These are phyloP conservation scores for Ustilago shanxiensis DNA, from an alignment of 1,284 basidiomycete genomes.

Conservation along the genomic window DNA sequence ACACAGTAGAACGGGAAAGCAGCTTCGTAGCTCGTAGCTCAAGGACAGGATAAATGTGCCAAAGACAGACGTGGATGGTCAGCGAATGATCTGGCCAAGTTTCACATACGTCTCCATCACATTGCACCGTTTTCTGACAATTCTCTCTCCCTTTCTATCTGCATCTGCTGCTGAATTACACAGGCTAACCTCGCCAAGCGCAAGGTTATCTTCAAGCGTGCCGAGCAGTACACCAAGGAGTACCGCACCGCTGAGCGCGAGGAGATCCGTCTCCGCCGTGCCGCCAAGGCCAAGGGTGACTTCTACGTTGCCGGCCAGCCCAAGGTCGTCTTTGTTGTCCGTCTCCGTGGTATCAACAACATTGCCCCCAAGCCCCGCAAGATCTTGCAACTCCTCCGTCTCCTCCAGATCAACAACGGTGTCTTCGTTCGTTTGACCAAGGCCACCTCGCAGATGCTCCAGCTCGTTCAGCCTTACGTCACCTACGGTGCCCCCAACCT, in stretches of 20 bases:
- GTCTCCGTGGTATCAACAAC: constrained; percentile 94
- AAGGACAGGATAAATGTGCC: not conserved
- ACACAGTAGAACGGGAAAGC: not conserved
- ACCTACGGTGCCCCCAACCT: constrained; percentile 91
- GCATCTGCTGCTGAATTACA: not conserved
- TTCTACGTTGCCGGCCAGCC: constrained; percentile 97
- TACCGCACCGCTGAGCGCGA: constrained; percentile 93
- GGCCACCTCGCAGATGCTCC: constrained; percentile 97
- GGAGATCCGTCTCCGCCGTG: constrained; percentile 94
- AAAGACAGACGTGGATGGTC: not conserved
- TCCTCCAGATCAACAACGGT: constrained; percentile 99
- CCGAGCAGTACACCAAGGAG: constrained; percentile 98
- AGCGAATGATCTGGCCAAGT: constrained; percentile 5
- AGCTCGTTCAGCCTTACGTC: constrained; percentile 95
- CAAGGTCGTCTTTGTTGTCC: constrained; percentile 97
- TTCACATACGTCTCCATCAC: not conserved
- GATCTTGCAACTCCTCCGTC: constrained; percentile 96
- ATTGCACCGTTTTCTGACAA: constrained; percentile 19
- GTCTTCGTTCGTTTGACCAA: constrained; percentile 97
- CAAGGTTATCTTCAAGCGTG: constrained; percentile 99
- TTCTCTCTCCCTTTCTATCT: constrained; percentile 4
- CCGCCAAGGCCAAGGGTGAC: constrained; percentile 90
- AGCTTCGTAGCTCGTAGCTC: not conserved
- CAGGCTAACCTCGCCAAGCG: constrained; percentile 91
- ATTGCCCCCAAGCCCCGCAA: constrained; percentile 99